Evolutionary conservation across 306 rosid genomes (phyloP).

Genomic region (Spatholobus suberectus): DNA sequence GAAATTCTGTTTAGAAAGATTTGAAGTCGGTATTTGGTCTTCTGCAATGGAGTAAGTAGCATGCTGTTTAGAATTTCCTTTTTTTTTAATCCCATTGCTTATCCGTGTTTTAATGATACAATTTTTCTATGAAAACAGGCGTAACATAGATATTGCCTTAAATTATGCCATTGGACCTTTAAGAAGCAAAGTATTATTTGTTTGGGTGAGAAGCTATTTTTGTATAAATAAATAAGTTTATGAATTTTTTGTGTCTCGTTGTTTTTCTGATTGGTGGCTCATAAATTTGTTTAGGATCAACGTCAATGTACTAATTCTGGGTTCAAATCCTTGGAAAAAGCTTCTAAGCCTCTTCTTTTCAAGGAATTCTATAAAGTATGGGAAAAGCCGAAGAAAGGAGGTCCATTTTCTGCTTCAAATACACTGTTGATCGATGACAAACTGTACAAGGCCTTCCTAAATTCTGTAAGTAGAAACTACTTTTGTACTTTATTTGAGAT

Average conservation of each 20-base stretch:
- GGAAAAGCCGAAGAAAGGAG: not conserved
- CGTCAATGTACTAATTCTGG: not conserved
- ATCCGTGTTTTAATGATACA: not conserved
- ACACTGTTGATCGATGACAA: constrained; percentile 37
- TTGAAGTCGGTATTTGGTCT: constrained; percentile 53
- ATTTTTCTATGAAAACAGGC: not conserved
- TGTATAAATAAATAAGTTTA: no score
- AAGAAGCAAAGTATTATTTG: not conserved
- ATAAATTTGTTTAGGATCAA: constrained; percentile 12
- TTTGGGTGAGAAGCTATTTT: constrained; percentile 34
- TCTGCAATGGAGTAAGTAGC: constrained; percentile 42
- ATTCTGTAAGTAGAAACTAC: not conserved
- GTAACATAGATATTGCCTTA: constrained; percentile 23
- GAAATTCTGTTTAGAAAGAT: constrained; percentile 48
- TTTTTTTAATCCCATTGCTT: not conserved
- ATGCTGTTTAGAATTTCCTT: accelerated
- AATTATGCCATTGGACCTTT: not conserved
- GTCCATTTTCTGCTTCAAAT: constrained; percentile 28
- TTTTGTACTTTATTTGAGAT: accelerated
- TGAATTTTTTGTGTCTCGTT: no score
- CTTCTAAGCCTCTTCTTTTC: not conserved
- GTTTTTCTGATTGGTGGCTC: not conserved
- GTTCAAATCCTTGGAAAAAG: not conserved
- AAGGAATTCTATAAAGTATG: constrained; percentile 27
- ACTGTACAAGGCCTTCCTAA: constrained; percentile 37